phyloP scores from a whole-genome alignment of 345 rosid genomes.

The Salix arbutifolia region DNA sequence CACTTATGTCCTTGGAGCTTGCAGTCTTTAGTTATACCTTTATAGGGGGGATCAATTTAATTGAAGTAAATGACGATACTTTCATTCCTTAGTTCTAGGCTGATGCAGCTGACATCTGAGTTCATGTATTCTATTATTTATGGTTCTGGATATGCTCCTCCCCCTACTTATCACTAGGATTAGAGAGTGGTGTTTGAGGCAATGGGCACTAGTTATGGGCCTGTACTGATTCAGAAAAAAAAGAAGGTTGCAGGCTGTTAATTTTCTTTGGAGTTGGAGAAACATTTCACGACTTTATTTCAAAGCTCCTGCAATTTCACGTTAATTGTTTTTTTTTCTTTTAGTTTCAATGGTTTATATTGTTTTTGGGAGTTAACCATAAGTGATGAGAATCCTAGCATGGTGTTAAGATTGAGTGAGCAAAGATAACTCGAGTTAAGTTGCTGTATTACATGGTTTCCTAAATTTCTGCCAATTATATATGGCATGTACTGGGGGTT shows the following conservation, averaged over 20 bases:
- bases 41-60: too few relatives aligned
- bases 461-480: not conserved
- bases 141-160: not conserved
- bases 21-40: not conserved
- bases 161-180: not conserved
- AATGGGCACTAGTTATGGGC: not conserved
- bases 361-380: not conserved
- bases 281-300: not conserved
- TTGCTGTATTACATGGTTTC: not conserved
- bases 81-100: not conserved
- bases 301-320: not conserved
- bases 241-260: not conserved
- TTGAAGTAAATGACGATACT: not conserved
- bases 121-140: not conserved
- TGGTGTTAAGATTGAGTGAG: not conserved
- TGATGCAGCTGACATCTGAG: not conserved
- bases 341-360: not conserved
- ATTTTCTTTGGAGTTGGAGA: not conserved
- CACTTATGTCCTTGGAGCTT: not conserved
- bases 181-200: not conserved
- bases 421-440: not conserved
- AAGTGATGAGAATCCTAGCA: not conserved
- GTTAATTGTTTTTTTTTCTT: not conserved
- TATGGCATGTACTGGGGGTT: not conserved
- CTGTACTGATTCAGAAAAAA: not conserved